Evolutionary conservation across 345 rosid genomes (phyloP), one percentile per base, ranked within the genome.

Genomic region (Zanthoxylum bungeanum): DNA sequence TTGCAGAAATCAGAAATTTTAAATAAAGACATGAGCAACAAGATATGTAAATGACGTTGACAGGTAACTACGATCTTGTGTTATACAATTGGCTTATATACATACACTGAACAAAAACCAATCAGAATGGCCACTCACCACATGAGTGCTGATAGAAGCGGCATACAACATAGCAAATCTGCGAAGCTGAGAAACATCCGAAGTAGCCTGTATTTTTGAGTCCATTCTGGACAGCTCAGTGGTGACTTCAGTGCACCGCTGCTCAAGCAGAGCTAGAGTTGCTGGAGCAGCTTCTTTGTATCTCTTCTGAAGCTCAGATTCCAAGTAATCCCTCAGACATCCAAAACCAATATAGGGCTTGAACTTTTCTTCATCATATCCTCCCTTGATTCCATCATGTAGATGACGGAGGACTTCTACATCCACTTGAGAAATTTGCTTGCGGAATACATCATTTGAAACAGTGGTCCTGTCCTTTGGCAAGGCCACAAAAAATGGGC

Each of bases 261-360:
- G 91, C 78, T 95, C 98, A 75, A 95, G 97, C 84, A 92, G 83
- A 76, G 97, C 99, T 63, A 95, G 91, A 64, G 98, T 95, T 52
- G 98, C 92, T 34, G 99, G 98, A 31, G 98, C 85, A 50, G 98
- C 93, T 75, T 95, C 98, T 76, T 86, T 89, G 81, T 95, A 91
- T 75, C 97, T 91, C 83, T 87, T 92, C 79, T 95, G 96, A 72
- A 95, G 98, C 75, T 95, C 98, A 21, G 84, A 85, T 77, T 91
- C 99, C 79, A 92, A 82, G 78, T 75, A 95, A 70, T 90, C 92
- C 78, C 90, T 89, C 77, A 95, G 75, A 34, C 93, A 92, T 51
- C 87, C 81, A 75, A 94, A 95, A 73, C 99, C 98, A 71, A 95
- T 80, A 67, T 74, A 69, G 0, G 91, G 67, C 55, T 81, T 82